Percentiles rank a stretch among this genome's conserved stretches.
phyloP scores from a whole-genome alignment of 2,329 filamentous ascomycete genomes.

The Huntiella omanensis region DNA sequence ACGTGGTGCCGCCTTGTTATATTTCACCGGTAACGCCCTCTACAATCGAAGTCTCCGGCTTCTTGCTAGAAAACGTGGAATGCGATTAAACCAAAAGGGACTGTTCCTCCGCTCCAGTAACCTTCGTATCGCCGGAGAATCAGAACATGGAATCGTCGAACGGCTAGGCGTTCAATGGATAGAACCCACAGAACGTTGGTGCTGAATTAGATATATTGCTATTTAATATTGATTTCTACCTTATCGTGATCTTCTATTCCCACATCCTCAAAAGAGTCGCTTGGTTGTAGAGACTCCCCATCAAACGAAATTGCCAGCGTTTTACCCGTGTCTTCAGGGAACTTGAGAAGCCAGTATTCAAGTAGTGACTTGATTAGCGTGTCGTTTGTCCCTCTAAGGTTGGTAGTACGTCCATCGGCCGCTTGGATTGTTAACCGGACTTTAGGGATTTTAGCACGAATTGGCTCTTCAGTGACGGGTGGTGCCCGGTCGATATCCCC shows the following conservation, averaged over 20 bases:
- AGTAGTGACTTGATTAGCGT: constrained; percentile 46
- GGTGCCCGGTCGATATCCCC: constrained; percentile 4
- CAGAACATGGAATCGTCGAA: constrained; percentile 64
- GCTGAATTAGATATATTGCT: constrained; percentile 24
- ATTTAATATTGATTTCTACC: constrained; percentile 48
- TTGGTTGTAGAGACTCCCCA: constrained; percentile 48
- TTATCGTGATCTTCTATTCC: constrained; percentile 59
- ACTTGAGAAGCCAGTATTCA: constrained; percentile 37
- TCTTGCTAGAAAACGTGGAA: constrained; percentile 59
- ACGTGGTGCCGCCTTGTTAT: constrained; percentile 71
- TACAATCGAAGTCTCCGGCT: constrained; percentile 79
- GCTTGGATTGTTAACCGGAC: constrained; percentile 36
- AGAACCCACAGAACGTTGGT: constrained; percentile 57
- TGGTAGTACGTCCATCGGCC: constrained; percentile 29
- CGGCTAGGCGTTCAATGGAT: constrained; percentile 70
- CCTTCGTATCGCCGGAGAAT: constrained; percentile 45
- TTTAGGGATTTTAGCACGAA: constrained; percentile 17
- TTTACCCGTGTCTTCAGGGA: constrained; percentile 30
- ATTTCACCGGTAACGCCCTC: constrained; percentile 89
- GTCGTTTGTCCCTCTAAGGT: constrained; percentile 30
- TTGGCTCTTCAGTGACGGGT: constrained; percentile 11
- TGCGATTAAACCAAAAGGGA: constrained; percentile 71
- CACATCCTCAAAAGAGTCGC: constrained; percentile 40
- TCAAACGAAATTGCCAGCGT: constrained; percentile 52
- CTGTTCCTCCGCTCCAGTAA: constrained; percentile 35